Base-by-base conservation (phyloP, 1,139 yeast species). In the Blastobotrys persicus region DNA sequence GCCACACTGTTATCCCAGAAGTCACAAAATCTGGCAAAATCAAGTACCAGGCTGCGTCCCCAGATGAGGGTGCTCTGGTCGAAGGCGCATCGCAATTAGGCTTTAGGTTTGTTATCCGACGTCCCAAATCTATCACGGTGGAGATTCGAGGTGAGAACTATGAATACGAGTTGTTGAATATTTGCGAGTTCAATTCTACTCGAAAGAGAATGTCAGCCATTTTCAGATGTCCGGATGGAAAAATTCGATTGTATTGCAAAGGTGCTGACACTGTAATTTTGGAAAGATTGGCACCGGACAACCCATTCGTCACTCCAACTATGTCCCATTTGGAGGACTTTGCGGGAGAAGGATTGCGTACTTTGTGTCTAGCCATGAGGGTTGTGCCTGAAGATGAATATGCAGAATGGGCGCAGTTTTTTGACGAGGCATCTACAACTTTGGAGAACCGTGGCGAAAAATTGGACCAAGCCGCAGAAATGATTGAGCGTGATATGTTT, bases 1-100 rank as follows among this genome's bases (percentile, higher is more conserved):
- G 98, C 66, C 99, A 94, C 64, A 94, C 99, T 0, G 99, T 94
- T 43, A 94, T 94, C 55, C 98, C 98, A 0, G 98, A 94, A 66
- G 75, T 78, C 14, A 77, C 77, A 52, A 83, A 76, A 1, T 65
- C 65, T 47, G 72, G 70, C 6, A 55, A 54, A 28, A 84, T 92
- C 57, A 91, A 88, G 65, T 94, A 94, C 64, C 98, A 94, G 70
- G 98, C 99, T 0, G 97, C 98, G 0, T 91, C 98, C 1, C 98
- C 98, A 0, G 99, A 94, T 70, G 98, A 94, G 73, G 98, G 98
- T 50, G 99, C 99, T 0, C 74, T 94, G 55, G 99, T 94, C 2
- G 91, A 92, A 60, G 98, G 98, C 51, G 98, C 97, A 16, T 94
- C 97, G 0, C 76, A 75, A 60, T 73, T 92, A 48, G 98, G 97